phyloP scores from a whole-genome alignment of 495 filamentous ascomycete genomes.

The Daldinia decipiens region DNA sequence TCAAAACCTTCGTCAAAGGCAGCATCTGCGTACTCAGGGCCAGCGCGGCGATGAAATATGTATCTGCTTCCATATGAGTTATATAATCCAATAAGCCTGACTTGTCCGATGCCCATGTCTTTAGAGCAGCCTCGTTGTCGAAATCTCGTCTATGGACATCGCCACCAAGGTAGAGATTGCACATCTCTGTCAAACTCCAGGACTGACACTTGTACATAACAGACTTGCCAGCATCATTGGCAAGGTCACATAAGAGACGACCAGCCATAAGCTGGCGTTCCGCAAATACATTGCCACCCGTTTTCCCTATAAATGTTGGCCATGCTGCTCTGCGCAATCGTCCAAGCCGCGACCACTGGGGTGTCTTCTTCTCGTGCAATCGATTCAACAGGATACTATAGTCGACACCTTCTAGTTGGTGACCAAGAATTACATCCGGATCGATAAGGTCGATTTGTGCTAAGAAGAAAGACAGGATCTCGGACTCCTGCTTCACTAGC shows the following conservation, averaged over 20 bases:
- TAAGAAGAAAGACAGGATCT: slow-evolving; percentile 85
- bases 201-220: slow-evolving; percentile 97
- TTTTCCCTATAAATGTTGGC: slow-evolving; percentile 87
- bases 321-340: slow-evolving; percentile 83
- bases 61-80: slow-evolving; percentile 91
- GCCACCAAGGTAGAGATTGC: slow-evolving; percentile 79
- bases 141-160: slow-evolving; percentile 78
- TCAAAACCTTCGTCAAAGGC: slow-evolving; percentile 91
- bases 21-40: slow-evolving; percentile 90
- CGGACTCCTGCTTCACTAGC: slow-evolving; percentile 81
- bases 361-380: slow-evolving; percentile 88
- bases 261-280: slow-evolving; percentile 91
- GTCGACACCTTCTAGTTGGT: slow-evolving; percentile 95
- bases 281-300: slow-evolving; percentile 87
- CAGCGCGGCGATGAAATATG: slow-evolving; percentile 92
- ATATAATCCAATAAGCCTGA: slow-evolving; percentile 93
- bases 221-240: slow-evolving; percentile 97
- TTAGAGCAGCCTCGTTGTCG: slow-evolving; percentile 86
- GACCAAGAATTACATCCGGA: slow-evolving; percentile 94
- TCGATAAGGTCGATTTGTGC: slow-evolving; percentile 87
- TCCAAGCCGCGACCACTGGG: slow-evolving; percentile 92
- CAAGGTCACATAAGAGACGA: slow-evolving; percentile 90
- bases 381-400: slow-evolving; percentile 90
- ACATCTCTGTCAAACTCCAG: slow-evolving; percentile 98
- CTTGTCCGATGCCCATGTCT: slow-evolving; percentile 84